phyloP scores from a whole-genome alignment of 1,139 yeast genomes.

The Geotrichum fermentans region DNA sequence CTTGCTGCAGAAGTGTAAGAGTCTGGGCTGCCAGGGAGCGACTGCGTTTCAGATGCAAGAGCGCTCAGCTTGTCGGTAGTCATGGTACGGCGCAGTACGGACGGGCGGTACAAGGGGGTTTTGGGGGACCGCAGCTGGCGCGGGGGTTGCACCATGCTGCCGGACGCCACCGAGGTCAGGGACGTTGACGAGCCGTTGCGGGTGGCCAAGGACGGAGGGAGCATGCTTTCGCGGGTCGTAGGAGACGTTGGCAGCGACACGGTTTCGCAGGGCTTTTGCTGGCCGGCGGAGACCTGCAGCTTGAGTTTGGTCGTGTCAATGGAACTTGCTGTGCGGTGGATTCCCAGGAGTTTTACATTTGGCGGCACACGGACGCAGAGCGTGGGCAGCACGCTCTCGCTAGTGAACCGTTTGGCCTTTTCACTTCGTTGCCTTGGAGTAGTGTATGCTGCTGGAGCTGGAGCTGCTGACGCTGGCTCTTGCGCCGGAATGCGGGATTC shows the following conservation, averaged over 20 bases:
- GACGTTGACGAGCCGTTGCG: conserved; percentile 2
- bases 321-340: neutral
- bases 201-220: neutral
- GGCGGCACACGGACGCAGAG: conserved; percentile 10
- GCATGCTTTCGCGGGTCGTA: neutral
- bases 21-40: neutral
- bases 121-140: conserved; percentile 48
- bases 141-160: conserved; percentile 9
- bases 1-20: neutral
- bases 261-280: neutral
- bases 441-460: neutral
- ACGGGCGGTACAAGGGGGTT: conserved; percentile 84
- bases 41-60: neutral
- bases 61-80: conserved; percentile 25
- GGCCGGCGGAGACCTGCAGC: neutral
- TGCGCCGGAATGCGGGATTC: neutral
- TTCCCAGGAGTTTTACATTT: conserved; percentile 5
- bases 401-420: conserved; percentile 3
- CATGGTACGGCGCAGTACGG: conserved; percentile 64
- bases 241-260: conserved; percentile 4
- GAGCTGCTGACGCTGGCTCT: neutral
- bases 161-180: neutral
- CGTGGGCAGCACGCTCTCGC: conserved; percentile 14
- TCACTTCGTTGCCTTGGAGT: neutral
- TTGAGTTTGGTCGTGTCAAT: neutral